Evolutionary conservation across 495 filamentous ascomycete genomes (phyloP).

Genomic region (Aspergillus nanangensis): DNA sequence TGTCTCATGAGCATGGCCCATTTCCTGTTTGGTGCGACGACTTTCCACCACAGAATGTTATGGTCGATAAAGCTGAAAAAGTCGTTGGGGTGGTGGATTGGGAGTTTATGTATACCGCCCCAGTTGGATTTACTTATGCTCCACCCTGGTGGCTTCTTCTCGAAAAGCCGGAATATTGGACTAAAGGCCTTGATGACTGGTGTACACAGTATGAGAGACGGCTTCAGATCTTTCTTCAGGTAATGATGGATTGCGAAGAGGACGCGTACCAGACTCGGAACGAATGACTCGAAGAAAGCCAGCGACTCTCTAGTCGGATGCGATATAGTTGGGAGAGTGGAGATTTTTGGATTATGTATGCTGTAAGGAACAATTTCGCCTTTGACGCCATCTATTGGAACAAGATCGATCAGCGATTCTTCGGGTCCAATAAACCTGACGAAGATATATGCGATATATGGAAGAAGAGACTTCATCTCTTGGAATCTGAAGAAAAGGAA

Average conservation of each 20-base stretch:
- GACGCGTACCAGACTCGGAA: conserved; percentile 8
- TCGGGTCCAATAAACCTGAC: conserved; percentile 4
- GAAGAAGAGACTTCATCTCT: conserved; percentile 12
- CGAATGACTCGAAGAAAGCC: not conserved
- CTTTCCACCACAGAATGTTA: conserved; percentile 17
- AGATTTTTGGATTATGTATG: conserved; percentile 18
- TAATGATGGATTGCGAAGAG: conserved; percentile 9
- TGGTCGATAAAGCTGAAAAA: conserved; percentile 9
- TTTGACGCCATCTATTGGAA: conserved; percentile 19
- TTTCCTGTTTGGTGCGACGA: conserved; percentile 18
- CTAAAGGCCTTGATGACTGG: conserved; percentile 15
- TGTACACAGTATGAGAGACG: conserved; percentile 4
- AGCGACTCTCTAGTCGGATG: conserved; percentile 17
- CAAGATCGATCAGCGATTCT: conserved; percentile 17
- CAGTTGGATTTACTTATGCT: conserved; percentile 18
- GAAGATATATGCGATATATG: conserved; percentile 8
- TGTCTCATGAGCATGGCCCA: not conserved
- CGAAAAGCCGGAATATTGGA: conserved; percentile 28
- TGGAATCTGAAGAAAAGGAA: conserved; percentile 10
- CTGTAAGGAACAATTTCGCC: conserved; percentile 7
- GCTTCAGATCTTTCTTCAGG: conserved; percentile 12
- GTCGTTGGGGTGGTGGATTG: conserved; percentile 6
- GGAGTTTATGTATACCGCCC: conserved; percentile 8
- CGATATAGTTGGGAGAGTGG: conserved; percentile 16
- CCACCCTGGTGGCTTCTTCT: conserved; percentile 43